Percentiles rank a stretch among this genome's conserved stretches.
Conservation (phyloP, 1,284 basidiomycete species). For the Trichosporon ovoides region DNA sequence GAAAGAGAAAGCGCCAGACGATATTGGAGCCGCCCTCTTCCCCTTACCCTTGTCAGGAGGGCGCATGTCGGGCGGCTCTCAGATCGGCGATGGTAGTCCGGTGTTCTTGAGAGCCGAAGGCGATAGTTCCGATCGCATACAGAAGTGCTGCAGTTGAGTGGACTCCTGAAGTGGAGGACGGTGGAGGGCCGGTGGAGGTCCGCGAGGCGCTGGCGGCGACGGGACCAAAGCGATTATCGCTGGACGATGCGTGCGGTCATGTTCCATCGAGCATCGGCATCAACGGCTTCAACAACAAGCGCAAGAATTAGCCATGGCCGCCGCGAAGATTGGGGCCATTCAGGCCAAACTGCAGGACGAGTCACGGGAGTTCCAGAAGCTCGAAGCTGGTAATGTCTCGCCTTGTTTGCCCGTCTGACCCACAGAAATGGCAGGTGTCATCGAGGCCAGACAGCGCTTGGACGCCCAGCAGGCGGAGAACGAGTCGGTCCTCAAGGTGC, state of each 20-base stretch:
- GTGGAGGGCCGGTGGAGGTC: constrained; percentile 7
- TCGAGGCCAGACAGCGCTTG: constrained; percentile 74
- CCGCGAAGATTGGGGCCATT: constrained; percentile 29
- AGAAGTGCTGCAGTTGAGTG: background rate
- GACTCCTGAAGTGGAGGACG: background rate
- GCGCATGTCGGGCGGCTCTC: background rate
- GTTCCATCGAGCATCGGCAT: background rate
- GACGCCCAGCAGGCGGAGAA: constrained; percentile 89
- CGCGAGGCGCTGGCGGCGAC: constrained; percentile 12
- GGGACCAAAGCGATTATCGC: constrained; percentile 4
- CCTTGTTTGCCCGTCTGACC: background rate
- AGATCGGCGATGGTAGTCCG: background rate
- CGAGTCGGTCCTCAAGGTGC: constrained; percentile 81
- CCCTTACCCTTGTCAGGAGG: background rate
- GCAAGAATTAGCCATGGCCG: constrained; percentile 24
- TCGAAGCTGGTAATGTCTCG: constrained; percentile 56
- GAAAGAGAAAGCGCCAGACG: constrained; percentile 29
- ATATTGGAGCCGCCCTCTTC: constrained; percentile 27
- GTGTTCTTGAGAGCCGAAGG: background rate
- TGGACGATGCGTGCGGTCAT: background rate
- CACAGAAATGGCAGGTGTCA: constrained; percentile 61
- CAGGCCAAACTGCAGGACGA: constrained; percentile 56
- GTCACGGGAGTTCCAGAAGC: constrained; percentile 69
- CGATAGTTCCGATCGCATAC: background rate
- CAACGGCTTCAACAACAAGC: background rate